Percentiles rank a stretch among this genome's conserved stretches.
Conservation (phyloP, 2,329 filamentous ascomycete species). For the Pseudogymnoascus sp. region DNA sequence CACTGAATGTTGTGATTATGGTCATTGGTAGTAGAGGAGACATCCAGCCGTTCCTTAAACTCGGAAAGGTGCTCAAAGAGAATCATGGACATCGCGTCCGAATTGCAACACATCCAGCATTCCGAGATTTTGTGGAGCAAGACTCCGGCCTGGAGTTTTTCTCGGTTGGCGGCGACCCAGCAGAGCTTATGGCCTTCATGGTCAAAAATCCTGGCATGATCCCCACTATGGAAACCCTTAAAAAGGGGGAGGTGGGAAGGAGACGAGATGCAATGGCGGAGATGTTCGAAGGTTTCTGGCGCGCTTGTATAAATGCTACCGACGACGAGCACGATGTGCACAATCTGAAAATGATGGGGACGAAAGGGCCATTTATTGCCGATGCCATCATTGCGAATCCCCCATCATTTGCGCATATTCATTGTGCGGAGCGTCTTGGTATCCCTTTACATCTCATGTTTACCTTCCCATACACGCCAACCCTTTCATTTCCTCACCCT, state of each 20-base stretch:
- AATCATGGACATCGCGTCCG: slow-evolving; percentile 66
- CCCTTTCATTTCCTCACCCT: slow-evolving; percentile 65
- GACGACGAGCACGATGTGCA: slow-evolving; percentile 56
- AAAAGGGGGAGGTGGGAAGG: slow-evolving; percentile 61
- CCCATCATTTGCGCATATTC: slow-evolving; percentile 67
- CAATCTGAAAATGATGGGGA: slow-evolving; percentile 58
- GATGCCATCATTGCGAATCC: slow-evolving; percentile 84
- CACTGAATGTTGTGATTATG: slow-evolving; percentile 73
- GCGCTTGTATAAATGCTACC: slow-evolving; percentile 64
- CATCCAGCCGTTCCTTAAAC: slow-evolving; percentile 69
- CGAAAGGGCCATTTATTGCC: slow-evolving; percentile 54
- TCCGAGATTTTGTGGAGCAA: slow-evolving; percentile 65
- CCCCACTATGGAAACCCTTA: slow-evolving; percentile 63
- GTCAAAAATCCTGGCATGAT: slow-evolving; percentile 71
- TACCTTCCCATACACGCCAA: slow-evolving; percentile 72
- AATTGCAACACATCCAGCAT: slow-evolving; percentile 70
- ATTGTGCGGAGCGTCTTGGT: slow-evolving; percentile 69
- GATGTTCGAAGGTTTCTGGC: slow-evolving; percentile 80
- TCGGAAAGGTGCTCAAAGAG: slow-evolving; percentile 64
- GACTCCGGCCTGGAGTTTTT: slow-evolving; percentile 70
- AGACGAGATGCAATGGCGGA: slow-evolving; percentile 64
- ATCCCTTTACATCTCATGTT: slow-evolving; percentile 72
- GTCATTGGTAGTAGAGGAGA: slow-evolving; percentile 75
- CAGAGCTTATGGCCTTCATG: slow-evolving; percentile 82
- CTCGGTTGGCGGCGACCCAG: slow-evolving; percentile 68